Percentiles rank a stretch among this genome's conserved stretches.
phyloP scores from a whole-genome alignment of 495 filamentous ascomycete genomes.

The Neurospora sp. region DNA sequence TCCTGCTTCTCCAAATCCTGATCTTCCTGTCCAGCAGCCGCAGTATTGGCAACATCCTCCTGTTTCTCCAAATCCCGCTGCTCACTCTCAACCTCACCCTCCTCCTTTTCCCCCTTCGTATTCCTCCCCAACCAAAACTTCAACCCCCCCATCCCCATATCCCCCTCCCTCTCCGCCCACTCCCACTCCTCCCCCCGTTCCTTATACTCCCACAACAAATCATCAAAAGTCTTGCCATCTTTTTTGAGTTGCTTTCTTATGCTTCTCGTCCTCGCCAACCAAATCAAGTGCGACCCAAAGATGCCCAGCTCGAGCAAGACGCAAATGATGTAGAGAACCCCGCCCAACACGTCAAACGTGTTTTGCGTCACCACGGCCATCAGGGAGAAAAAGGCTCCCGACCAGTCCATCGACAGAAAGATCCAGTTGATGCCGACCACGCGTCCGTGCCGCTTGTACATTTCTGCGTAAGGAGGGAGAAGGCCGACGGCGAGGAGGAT shows the following conservation, averaged over 20 bases:
- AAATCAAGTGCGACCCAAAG: conserved; percentile 56
- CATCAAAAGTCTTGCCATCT: conserved; percentile 51
- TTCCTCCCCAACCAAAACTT: background rate
- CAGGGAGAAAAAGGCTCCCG: conserved; percentile 65
- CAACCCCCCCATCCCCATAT: background rate
- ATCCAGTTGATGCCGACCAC: conserved; percentile 60
- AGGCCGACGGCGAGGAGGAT: conserved; percentile 65
- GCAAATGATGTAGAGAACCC: conserved; percentile 57
- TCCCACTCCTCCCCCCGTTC: conserved; percentile 24
- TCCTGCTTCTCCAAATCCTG: too few species aligned
- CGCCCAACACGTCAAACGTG: conserved; percentile 60
- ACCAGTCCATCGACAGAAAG: conserved; percentile 61
- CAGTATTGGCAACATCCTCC: background rate
- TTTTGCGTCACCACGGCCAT: conserved; percentile 59
- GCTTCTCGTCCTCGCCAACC: conserved; percentile 53
- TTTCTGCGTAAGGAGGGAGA: conserved; percentile 60
- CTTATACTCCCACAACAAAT: conserved; percentile 40
- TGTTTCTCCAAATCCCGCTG: background rate
- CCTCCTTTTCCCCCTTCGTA: background rate
- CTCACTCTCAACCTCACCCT: background rate
- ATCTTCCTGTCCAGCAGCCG: background rate
- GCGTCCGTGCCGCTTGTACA: conserved; percentile 58
- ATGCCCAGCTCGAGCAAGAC: conserved; percentile 59
- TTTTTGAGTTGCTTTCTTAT: conserved; percentile 47
- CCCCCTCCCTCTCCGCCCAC: conserved; percentile 29